A percentile compares a stretch with the other conserved stretches of the same genome.
phyloP scores from a whole-genome alignment of 1,284 basidiomycete species.

The Cutaneotrichosporon sp. region DNA sequence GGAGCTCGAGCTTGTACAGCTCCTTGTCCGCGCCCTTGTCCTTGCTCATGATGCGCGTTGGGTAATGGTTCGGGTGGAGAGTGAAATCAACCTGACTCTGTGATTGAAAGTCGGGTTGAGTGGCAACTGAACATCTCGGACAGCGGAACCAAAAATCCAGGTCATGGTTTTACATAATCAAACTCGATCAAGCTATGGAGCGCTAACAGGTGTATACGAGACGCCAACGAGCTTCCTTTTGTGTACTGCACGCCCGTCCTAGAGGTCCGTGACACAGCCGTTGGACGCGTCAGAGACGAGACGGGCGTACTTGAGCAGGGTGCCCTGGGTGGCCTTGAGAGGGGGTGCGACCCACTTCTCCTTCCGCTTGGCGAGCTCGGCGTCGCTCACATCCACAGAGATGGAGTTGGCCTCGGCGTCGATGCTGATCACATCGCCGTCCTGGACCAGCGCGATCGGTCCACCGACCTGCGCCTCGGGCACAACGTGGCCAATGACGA shows the following conservation, averaged over 20 bases:
- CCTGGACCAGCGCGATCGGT: conserved; percentile 87
- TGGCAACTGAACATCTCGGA: neutral
- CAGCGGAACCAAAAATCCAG: conserved; percentile 1
- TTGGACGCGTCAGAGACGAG: conserved; percentile 65
- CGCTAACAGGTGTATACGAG: neutral
- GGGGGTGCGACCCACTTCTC: conserved; percentile 75
- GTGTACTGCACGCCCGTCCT: neutral
- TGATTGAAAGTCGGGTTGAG: neutral
- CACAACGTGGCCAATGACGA: conserved; percentile 51
- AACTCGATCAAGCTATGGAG: neutral
- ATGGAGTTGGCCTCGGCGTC: conserved; percentile 75
- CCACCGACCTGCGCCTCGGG: conserved; percentile 91
- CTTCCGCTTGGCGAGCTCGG: conserved; percentile 66
- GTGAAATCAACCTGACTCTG: neutral
- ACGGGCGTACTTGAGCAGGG: conserved; percentile 82
- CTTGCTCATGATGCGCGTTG: conserved; percentile 1
- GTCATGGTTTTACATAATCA: conserved; percentile 4
- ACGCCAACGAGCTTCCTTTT: no score
- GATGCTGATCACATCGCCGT: conserved; percentile 81
- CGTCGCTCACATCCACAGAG: conserved; percentile 73
- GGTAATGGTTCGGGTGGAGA: neutral
- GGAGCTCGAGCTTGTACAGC: conserved; percentile 81
- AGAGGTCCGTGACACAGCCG: conserved; percentile 44
- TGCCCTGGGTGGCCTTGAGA: conserved; percentile 76
- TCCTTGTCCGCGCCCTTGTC: conserved; percentile 63